These are phyloP conservation scores for Taphrina communis DNA, from an alignment of 1,139 yeast species.

Conservation along the genomic window DNA sequence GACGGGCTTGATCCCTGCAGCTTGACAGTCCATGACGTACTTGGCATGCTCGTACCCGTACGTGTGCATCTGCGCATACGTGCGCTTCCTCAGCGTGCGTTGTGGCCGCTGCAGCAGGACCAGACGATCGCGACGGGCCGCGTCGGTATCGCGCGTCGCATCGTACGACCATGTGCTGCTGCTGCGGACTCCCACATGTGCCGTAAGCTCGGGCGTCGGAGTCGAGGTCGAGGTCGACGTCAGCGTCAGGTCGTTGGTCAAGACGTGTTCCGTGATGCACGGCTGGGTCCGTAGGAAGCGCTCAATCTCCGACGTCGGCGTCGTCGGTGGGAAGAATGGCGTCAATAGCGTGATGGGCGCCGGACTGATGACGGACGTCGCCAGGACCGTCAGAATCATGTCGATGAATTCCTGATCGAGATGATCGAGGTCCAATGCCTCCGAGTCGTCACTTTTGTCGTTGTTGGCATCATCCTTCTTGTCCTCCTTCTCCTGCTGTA, in stretches of 20 bases:
- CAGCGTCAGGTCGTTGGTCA: constrained; percentile 12
- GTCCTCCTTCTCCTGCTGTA: neutral
- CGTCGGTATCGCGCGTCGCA: constrained; percentile 12
- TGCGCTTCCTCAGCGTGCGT: constrained; percentile 5
- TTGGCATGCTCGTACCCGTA: constrained; percentile 23
- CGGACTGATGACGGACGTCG: constrained; percentile 24
- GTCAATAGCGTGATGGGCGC: constrained; percentile 25
- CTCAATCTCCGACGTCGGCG: constrained; percentile 6
- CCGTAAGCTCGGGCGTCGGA: neutral
- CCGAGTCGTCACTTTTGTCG: neutral
- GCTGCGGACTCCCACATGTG: too few relatives aligned
- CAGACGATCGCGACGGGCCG: constrained; percentile 5
- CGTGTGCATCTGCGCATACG: constrained; percentile 19
- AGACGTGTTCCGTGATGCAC: constrained; percentile 22
- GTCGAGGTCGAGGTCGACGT: neutral
- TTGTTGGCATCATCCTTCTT: neutral
- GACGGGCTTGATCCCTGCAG: constrained; percentile 22
- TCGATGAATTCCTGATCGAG: constrained; percentile 35
- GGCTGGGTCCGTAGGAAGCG: constrained; percentile 19
- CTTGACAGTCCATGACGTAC: constrained; percentile 22
- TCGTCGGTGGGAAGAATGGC: constrained; percentile 36
- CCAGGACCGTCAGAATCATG: constrained; percentile 33
- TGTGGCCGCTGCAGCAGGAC: constrained; percentile 19
- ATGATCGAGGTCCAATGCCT: neutral
- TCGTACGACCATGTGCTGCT: constrained; percentile 25